Conservation (phyloP, 768 basidiomycete genomes). For the Termitomyces sp. region DNA sequence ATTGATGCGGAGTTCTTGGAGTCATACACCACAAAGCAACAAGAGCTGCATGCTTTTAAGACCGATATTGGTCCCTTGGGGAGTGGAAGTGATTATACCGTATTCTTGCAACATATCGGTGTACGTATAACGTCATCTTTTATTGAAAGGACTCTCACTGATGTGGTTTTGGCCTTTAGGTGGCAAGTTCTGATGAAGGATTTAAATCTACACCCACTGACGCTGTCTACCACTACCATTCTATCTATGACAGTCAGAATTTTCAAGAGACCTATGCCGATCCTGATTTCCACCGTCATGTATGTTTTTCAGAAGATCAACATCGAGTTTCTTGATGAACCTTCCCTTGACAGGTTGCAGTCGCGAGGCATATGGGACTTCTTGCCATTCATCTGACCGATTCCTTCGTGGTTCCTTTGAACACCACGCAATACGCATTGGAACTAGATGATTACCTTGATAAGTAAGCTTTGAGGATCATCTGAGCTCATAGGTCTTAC, state of each 20-base stretch:
- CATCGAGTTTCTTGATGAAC: background rate
- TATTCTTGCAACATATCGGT: slow-evolving; percentile 78
- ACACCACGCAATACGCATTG: slow-evolving; percentile 70
- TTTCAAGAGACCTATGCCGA: slow-evolving; percentile 79
- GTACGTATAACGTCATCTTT: slow-evolving; percentile 18
- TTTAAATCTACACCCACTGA: slow-evolving; percentile 40
- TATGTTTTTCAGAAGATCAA: slow-evolving; percentile 21
- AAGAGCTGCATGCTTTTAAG: slow-evolving; percentile 24
- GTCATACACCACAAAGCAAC: slow-evolving; percentile 32
- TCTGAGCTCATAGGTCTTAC: background rate
- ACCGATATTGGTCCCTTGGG: slow-evolving; percentile 60
- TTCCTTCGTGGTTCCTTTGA: slow-evolving; percentile 62
- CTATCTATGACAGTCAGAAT: slow-evolving; percentile 64
- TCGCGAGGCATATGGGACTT: slow-evolving; percentile 64
- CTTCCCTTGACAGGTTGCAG: slow-evolving; percentile 40
- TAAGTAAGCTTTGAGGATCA: slow-evolving; percentile 32
- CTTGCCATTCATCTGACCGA: slow-evolving; percentile 58
- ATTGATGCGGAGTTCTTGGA: slow-evolving; percentile 38
- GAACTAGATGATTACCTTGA: slow-evolving; percentile 62
- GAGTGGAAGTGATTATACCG: slow-evolving; percentile 87
- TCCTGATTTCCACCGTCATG: slow-evolving; percentile 70
- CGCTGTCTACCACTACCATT: slow-evolving; percentile 73
- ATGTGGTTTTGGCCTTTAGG: slow-evolving; percentile 15
- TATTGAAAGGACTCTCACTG: background rate
- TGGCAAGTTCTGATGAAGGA: slow-evolving; percentile 41